Conservation (phyloP, 2,329 filamentous ascomycete species). For the Fonsecaea monophora region DNA sequence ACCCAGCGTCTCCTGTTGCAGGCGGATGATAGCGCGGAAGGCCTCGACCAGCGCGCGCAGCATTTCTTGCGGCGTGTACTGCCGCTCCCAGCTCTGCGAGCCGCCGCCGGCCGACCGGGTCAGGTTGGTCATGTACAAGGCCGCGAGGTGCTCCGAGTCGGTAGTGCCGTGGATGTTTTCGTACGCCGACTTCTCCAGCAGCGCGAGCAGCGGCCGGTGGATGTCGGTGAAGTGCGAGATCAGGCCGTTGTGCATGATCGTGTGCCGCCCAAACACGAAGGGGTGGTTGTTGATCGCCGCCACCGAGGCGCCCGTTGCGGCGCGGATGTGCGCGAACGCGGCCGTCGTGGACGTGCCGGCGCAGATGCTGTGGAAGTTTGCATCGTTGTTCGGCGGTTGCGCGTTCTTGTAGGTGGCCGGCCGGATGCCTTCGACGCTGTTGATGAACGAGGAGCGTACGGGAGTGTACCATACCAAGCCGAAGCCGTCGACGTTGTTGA, state of each 20-base stretch:
- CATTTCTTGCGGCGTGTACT: slow-evolving; percentile 54
- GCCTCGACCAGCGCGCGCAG: slow-evolving; percentile 51
- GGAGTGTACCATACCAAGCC: slow-evolving; percentile 63
- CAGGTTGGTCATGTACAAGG: slow-evolving; percentile 46
- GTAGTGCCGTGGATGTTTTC: slow-evolving; percentile 58
- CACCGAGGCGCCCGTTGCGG: slow-evolving; percentile 57
- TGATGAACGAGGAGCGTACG: slow-evolving; percentile 50
- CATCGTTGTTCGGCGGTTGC: slow-evolving; percentile 60
- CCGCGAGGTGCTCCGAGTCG: slow-evolving; percentile 61
- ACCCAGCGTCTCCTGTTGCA: slow-evolving; percentile 55
- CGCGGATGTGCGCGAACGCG: slow-evolving; percentile 62
- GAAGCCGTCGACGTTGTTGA: slow-evolving; percentile 63
- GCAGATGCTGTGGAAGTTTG: slow-evolving; percentile 61
- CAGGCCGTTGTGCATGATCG: slow-evolving; percentile 64
- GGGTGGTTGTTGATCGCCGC: slow-evolving; percentile 62
- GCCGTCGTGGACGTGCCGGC: slow-evolving; percentile 58
- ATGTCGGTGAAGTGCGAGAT: slow-evolving; percentile 57
- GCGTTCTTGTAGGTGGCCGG: slow-evolving; percentile 61
- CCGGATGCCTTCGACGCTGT: slow-evolving; percentile 33
- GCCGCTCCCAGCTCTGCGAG: slow-evolving; percentile 51
- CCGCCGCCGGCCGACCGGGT: slow-evolving; percentile 31
- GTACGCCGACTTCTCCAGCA: slow-evolving; percentile 57
- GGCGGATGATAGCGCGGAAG: slow-evolving; percentile 52
- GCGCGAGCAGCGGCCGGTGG: slow-evolving; percentile 53
- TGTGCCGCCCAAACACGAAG: slow-evolving; percentile 61